phyloP scores from a whole-genome alignment of 2,329 filamentous ascomycete genomes.

The Pyrenophora graminea region DNA sequence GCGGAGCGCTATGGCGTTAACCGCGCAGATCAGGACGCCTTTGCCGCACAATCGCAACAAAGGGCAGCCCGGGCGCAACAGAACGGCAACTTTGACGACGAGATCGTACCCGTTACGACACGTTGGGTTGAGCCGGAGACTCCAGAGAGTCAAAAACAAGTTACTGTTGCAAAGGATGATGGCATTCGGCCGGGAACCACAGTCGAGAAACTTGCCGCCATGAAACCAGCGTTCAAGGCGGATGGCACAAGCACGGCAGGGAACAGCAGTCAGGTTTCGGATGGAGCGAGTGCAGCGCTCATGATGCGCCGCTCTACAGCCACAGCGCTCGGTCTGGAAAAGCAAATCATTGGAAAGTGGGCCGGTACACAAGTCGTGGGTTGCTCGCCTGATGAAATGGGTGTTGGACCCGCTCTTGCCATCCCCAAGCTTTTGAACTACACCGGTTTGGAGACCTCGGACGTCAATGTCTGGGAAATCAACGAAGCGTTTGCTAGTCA shows the following conservation, averaged over 20 bases:
- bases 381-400: constrained; percentile 90
- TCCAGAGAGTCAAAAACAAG: constrained; percentile 54
- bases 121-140: constrained; percentile 66
- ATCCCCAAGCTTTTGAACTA: constrained; percentile 79
- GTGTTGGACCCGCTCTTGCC: constrained; percentile 81
- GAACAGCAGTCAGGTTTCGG: constrained; percentile 82
- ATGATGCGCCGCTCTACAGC: constrained; percentile 86
- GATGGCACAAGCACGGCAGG: constrained; percentile 82
- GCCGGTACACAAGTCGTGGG: constrained; percentile 76
- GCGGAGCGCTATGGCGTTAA: constrained; percentile 74
- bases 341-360: constrained; percentile 79
- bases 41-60: constrained; percentile 74
- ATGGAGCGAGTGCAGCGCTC: constrained; percentile 82
- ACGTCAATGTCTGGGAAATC: constrained; percentile 88
- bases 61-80: constrained; percentile 73
- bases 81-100: constrained; percentile 71
- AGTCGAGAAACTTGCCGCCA: constrained; percentile 70
- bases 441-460: constrained; percentile 66
- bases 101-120: constrained; percentile 82
- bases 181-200: constrained; percentile 73
- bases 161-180: constrained; percentile 78
- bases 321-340: constrained; percentile 69
- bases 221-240: constrained; percentile 83
- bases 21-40: constrained; percentile 78
- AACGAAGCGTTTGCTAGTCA: constrained; percentile 78